Base-by-base conservation (phyloP, 768 basidiomycete genomes). In the Hysterangium stoloniferum region DNA sequence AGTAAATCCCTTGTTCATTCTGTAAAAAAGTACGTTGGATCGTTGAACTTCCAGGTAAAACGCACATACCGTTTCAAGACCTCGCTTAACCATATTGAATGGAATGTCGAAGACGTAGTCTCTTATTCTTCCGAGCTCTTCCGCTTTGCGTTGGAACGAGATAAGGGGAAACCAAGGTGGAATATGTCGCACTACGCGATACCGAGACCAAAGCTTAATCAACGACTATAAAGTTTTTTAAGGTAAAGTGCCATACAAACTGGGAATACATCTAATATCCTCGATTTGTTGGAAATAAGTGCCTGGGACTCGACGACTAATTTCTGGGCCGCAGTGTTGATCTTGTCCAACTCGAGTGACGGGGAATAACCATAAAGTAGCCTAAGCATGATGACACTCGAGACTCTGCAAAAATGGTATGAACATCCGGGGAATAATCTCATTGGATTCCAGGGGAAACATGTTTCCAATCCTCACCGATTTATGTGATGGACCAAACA, bases 131-230 rank as follows among this genome's bases (percentile, higher is more conserved):
- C 40, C 40, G 28, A 41, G 22, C 12, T 48, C 44, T 38, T 20
- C 8, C 6, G 54, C 56, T 17, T 55, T 25, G 28, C 37, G 36
- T 22, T 57, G 53, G 59, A 57, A 61, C 6, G n/a, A 24, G 4
- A 52, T 47, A 20, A 58, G 56, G 3, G 59, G 59, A 32, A 56
- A 46, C 57, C 57, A 58, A 27, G 32, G 22, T 11, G 57, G 57
- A 17, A 58, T 27, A 38, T 56, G 33, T 32, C 46, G 52, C 15
- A 56, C 56, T 57, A 41, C 11, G 19, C 20, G 28, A 40, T 6
- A 19, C n/a, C n/a, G n/a, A 41, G 22, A 13, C 19, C 40, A 4
- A 19, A 41, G 28, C 11, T 41, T 11, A 41, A 17, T 41, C 17
- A 40, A 41, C 22, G 12, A 41, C 22, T 12, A 41, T 19, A 6